Base-by-base conservation (phyloP, 805 yeast genomes). In the Candida taoyuanica region DNA sequence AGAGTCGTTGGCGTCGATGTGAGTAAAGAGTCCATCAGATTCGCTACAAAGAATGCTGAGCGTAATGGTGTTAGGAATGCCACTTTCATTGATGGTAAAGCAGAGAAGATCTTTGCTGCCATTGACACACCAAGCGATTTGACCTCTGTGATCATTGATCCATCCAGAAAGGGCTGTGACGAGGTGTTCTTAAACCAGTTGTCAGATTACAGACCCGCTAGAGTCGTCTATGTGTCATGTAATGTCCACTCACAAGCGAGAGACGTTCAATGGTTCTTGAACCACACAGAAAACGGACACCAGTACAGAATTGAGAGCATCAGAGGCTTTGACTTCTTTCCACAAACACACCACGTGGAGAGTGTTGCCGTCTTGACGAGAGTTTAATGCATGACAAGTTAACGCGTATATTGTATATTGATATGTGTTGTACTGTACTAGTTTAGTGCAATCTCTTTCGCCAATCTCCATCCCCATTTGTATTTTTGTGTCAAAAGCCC, bases 171-270 rank as follows among this genome's bases (percentile, higher is more conserved):
- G 61, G 98, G 98, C 2, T 91, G 98, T 62, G 97, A 89, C 60
- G 84, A 79, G 36, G 77, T 78, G 8, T 93, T 93, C 56, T 68
- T 93, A 62, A 78, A 81, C 48, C 98, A 93, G 64, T 68, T 93
- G 40, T 74, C 93, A 16, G 85, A 70, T 16, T 93, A 85, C 62
- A 69, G 74, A 45, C 98, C 98, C 3, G 83, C 83, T 13, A 79
- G 80, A 51, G 78, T 93, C 38, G 94, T 93, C n/a, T 93, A 93
- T 63, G 85, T 93, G 40, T 86, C 96, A 45, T 93, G 98, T 69
- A 93, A 93, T 57, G 98, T 93, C 34, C 97, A 91, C 64, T 86
- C 96, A 15, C 98, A 93, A 63, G 98, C 98, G 5, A 71, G 98
- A 52, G 98, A 93, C 59, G 59, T 93, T 32, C 91, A 86, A 49